These are phyloP conservation scores for Purpureocillium takamizusanense DNA, from an alignment of 2,329 filamentous ascomycete species.

Conservation along the genomic window DNA sequence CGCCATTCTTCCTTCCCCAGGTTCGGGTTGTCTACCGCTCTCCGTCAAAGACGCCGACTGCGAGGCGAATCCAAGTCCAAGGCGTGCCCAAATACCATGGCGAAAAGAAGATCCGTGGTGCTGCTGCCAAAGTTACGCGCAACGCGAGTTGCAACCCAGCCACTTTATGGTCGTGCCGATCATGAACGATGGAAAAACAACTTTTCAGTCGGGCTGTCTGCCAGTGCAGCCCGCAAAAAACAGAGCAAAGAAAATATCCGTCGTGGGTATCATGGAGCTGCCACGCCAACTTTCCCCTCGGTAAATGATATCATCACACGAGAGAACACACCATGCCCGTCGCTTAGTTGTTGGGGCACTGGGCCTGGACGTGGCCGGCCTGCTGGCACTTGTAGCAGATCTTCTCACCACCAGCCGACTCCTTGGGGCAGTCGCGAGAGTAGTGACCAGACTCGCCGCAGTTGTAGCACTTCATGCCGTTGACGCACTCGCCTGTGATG, in stretches of 20 bases:
- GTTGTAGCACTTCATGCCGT: conserved; percentile 99
- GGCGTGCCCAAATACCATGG: conserved; percentile 17
- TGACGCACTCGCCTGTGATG: conserved; percentile 74
- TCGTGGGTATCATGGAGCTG: conserved; percentile 34
- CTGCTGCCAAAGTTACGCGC: conserved; percentile 15
- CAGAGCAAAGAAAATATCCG: conserved; percentile 15
- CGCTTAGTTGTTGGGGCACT: conserved; percentile 74
- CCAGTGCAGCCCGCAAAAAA: conserved; percentile 10
- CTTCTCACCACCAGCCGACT: conserved; percentile 78
- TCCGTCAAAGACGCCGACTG: conserved; percentile 12
- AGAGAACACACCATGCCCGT: conserved; percentile 13
- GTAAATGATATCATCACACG: conserved; percentile 7
- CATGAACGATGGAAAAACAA: conserved; percentile 18
- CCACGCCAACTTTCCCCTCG: conserved; percentile 26
- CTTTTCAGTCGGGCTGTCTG: conserved; percentile 6
- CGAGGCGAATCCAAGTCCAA: conserved; percentile 21
- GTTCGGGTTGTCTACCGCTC: conserved; percentile 1
- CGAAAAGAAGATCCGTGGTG: conserved; percentile 12
- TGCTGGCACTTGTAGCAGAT: conserved; percentile 96
- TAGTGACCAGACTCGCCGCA: conserved; percentile 91
- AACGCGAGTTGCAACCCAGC: conserved; percentile 18
- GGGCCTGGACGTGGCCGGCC: conserved; percentile 81
- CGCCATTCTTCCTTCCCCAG: conserved; percentile 16
- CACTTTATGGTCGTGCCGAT: conserved; percentile 21
- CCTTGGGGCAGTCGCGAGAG: conserved; percentile 91